These are phyloP conservation scores for Vitis cinerea DNA, from an alignment of 164 flowering plant genomes.

Conservation along the genomic window DNA sequence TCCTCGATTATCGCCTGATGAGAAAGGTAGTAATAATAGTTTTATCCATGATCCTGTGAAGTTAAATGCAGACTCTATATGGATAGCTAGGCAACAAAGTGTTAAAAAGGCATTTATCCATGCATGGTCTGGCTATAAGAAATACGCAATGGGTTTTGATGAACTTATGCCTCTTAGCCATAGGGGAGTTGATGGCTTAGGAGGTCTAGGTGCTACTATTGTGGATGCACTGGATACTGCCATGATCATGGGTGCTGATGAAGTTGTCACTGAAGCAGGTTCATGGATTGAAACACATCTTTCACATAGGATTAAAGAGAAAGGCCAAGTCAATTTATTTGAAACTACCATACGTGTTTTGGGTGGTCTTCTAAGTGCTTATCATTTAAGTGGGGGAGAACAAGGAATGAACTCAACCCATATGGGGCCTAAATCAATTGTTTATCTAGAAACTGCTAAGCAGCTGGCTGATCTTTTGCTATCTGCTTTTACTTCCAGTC, in stretches of 20 bases:
- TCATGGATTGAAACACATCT: constrained; percentile 84
- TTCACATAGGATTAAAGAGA: constrained; percentile 55
- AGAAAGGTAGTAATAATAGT: constrained; percentile 28
- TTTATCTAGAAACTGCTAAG: constrained; percentile 76
- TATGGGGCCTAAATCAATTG: constrained; percentile 67
- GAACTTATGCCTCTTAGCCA: constrained; percentile 88
- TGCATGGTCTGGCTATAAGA: constrained; percentile 95
- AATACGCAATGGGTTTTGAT: constrained; percentile 87
- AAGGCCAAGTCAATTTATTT: constrained; percentile 93
- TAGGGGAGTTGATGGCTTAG: constrained; percentile 82
- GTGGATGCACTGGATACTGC: constrained; percentile 97
- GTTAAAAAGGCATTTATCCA: constrained; percentile 87
- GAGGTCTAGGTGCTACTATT: constrained; percentile 93
- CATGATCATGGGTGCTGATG: constrained; percentile 87
- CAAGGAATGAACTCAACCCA: constrained; percentile 30
- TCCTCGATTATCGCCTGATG: constrained; percentile 78
- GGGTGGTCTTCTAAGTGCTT: constrained; percentile 98
- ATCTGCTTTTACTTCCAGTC: constrained; percentile 88
- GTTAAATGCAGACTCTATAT: constrained; percentile 28
- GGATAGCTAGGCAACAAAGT: constrained; percentile 62
- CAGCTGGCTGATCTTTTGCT: constrained; percentile 81
- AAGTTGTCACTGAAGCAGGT: constrained; percentile 79
- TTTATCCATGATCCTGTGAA: constrained; percentile 22
- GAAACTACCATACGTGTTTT: constrained; percentile 96
- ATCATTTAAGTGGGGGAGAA: constrained; percentile 80